Conservation (phyloP, 805 yeast species). For the Jamesozyma gamospora region DNA sequence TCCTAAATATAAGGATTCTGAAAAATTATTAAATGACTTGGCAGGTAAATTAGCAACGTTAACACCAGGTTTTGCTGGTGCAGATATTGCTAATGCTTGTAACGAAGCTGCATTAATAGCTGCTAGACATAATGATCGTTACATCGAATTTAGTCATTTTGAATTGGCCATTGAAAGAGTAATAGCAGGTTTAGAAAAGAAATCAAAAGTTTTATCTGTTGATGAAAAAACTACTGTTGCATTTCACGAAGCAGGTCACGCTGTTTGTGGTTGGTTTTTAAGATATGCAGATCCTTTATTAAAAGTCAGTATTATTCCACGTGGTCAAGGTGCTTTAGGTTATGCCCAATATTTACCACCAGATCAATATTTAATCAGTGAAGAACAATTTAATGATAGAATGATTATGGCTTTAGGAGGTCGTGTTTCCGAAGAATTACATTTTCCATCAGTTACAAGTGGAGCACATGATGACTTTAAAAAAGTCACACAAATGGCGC, state of each 20-base stretch:
- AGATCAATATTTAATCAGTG: conserved; percentile 69
- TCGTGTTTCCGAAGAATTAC: conserved; percentile 81
- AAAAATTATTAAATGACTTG: conserved; percentile 43
- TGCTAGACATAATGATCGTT: conserved; percentile 60
- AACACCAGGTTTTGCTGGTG: conserved; percentile 94
- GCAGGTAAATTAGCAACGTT: conserved; percentile 81
- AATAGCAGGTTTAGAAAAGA: conserved; percentile 87
- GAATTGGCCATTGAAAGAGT: conserved; percentile 92
- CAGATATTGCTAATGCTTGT: conserved; percentile 90
- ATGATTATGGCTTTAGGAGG: conserved; percentile 96
- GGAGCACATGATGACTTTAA: conserved; percentile 93
- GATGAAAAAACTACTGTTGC: conserved; percentile 83
- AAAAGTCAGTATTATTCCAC: conserved; percentile 88
- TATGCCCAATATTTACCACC: conserved; percentile 92
- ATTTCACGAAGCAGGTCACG: conserved; percentile 95
- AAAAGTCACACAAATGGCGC: conserved; percentile 82
- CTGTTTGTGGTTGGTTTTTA: conserved; percentile 89
- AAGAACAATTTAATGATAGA: conserved; percentile 67
- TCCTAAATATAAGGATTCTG: conserved; percentile 33
- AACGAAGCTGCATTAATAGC: conserved; percentile 92
- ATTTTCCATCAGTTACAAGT: conserved; percentile 77
- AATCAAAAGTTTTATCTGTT: conserved; percentile 64
- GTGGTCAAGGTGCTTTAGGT: conserved; percentile 93
- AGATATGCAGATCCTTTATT: conserved; percentile 82
- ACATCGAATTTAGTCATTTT: conserved; percentile 62